These are phyloP conservation scores for Lathyrus tuberosus DNA, from an alignment of 306 rosid species.

Conservation along the genomic window DNA sequence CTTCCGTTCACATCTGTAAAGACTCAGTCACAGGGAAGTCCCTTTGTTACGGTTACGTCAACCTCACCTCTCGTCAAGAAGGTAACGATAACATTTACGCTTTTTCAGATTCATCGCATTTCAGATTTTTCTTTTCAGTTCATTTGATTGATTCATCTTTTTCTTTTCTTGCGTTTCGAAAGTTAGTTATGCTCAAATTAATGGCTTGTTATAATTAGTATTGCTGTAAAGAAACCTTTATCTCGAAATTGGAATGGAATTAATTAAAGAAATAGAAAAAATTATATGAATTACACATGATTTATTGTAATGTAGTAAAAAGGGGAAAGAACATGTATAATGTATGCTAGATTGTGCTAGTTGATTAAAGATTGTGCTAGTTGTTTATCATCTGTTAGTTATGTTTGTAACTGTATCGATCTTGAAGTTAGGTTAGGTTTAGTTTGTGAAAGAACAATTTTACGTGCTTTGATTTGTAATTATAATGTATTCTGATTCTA, in stretches of 20 bases:
- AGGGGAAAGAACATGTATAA: not conserved
- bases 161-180: not conserved
- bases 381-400: not conserved
- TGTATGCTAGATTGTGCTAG: not conserved
- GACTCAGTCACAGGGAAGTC: conserved; percentile 64
- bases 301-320: not conserved
- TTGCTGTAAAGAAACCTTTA: not conserved
- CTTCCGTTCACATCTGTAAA: conserved; percentile 64
- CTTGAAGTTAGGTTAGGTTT: not conserved
- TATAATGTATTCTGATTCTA: not conserved
- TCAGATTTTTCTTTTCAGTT: not conserved
- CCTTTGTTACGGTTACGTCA: conserved; percentile 82
- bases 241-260: not conserved
- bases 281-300: not conserved
- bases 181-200: not conserved
- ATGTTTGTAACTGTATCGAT: not conserved
- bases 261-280: not conserved
- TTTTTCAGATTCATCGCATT: not conserved
- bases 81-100: conserved; percentile 14
- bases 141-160: not conserved
- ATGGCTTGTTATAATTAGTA: not conserved
- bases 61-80: conserved; percentile 59
- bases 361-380: not conserved
- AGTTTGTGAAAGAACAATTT: not conserved
- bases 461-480: not conserved